Percentiles rank a stretch among this genome's conserved stretches.
Conservation (phyloP, 352 stramenopile species). For the Pythium sp. region DNA sequence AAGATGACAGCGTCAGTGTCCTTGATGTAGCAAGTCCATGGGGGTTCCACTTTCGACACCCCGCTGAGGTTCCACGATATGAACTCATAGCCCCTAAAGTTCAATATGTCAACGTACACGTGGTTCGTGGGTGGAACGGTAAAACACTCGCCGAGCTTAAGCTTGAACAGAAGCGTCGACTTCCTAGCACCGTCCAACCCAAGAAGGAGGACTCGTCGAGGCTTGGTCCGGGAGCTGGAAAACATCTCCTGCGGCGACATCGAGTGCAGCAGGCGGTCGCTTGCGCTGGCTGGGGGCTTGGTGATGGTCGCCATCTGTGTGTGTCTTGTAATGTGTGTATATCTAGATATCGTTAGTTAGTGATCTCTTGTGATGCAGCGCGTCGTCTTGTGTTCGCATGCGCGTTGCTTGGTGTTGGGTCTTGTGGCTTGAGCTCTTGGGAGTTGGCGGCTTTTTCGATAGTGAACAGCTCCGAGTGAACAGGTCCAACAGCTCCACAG, state of each 20-base stretch:
- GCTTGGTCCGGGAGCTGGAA: not conserved
- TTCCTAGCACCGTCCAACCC: not conserved
- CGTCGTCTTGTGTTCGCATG: not conserved
- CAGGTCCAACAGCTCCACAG: not conserved
- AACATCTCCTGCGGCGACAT: not conserved
- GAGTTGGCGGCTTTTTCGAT: not conserved
- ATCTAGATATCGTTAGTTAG: not conserved
- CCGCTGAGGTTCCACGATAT: conserved; percentile 73
- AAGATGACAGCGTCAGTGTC: conserved; percentile 66
- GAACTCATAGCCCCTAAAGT: not conserved
- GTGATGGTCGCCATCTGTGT: not conserved
- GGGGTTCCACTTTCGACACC: conserved; percentile 25
- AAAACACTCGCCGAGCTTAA: not conserved
- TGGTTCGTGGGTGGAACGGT: not conserved
- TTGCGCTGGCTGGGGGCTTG: not conserved
- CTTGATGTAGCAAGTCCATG: conserved; percentile 74
- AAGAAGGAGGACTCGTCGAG: not conserved
- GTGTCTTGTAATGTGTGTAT: not conserved
- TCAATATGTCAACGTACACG: not conserved
- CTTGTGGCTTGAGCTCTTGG: not conserved
- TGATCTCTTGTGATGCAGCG: not conserved
- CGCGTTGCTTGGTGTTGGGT: not conserved
- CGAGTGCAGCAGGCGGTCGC: conserved; percentile 7
- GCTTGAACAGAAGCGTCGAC: not conserved
- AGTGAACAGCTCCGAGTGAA: not conserved